A percentile compares a stretch with the other conserved stretches of the same genome.
These are phyloP conservation scores for Wickerhamomyces sp. DNA, from an alignment of 1,139 yeast species.

Conservation along the genomic window DNA sequence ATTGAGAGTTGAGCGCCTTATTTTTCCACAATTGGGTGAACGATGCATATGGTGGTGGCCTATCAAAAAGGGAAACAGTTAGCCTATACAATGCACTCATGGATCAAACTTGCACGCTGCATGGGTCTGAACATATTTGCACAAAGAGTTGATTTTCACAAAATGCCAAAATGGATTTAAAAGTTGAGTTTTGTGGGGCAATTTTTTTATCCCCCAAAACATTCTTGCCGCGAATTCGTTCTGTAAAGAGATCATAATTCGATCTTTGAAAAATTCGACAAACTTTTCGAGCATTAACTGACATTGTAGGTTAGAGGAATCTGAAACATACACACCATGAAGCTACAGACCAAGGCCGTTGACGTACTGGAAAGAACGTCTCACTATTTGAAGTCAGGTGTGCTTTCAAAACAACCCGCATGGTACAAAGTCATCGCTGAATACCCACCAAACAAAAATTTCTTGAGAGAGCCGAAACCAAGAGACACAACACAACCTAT, in stretches of 20 bases:
- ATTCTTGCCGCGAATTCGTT: constrained; percentile 1
- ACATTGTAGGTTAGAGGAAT: too few relatives aligned
- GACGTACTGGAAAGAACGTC: constrained; percentile 71
- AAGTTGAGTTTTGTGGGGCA: too few relatives aligned
- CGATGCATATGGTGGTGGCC: background rate
- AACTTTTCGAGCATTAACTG: too few relatives aligned
- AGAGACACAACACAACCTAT: constrained; percentile 27
- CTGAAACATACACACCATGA: too few relatives aligned
- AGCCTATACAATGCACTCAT: background rate
- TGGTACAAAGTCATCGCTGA: constrained; percentile 84
- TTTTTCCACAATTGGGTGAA: background rate
- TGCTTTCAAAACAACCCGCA: constrained; percentile 64
- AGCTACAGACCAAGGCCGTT: constrained; percentile 21
- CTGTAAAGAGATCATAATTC: too few relatives aligned
- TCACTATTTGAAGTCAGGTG: constrained; percentile 60
- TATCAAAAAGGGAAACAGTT: background rate
- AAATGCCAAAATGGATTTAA: too few relatives aligned
- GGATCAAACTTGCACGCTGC: too few relatives aligned
- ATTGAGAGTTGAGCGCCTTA: background rate
- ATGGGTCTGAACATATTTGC: too few relatives aligned
- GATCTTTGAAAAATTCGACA: too few relatives aligned
- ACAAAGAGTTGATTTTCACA: too few relatives aligned
- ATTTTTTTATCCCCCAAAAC: too few relatives aligned
- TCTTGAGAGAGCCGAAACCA: constrained; percentile 41
- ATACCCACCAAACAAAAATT: constrained; percentile 69